Evolutionary conservation across 2,329 filamentous ascomycete genomes (phyloP), one percentile per base, ranked within the genome.

Genomic region (Epichloe hybrida): DNA sequence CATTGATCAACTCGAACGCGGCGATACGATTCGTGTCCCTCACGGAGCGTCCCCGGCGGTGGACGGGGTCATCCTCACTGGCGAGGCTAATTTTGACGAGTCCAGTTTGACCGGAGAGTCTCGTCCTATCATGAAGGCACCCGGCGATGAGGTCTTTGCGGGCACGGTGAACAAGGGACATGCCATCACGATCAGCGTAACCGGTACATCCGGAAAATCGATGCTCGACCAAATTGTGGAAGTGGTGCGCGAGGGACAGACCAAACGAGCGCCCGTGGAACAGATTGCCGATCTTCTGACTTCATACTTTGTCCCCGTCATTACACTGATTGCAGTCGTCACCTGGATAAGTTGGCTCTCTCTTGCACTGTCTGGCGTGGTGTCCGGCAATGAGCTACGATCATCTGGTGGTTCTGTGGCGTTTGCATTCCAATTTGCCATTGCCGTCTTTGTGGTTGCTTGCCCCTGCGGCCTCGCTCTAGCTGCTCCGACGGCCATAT

Each of bases 101-200:
- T 90, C 88, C 11, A 94, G 88, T 54, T 72, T 97, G 53, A 96
- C 91, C 2, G 86, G 86, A 49, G 86, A 90, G 66, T 85, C 85
- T 13, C 75, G 76, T 6, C 76, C 76, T 0, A 77, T 89, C 50
- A 74, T 73, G 59, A 90, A 90, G 66, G 54, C 48, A 0, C 58
- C 69, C 2, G 82, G 80, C 3, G 84, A 88, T 52, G 69, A 72
- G 15, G 80, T 89, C 2, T 89, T 76, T 58, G 79, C 84, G 0
- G 86, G 86, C 15, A 89, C 86, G 0, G 73, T 89, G 62, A 90
- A 90, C 67, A 83, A 84, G 60, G 81, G 74, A 5, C 64, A 73
- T 0, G 75, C 84, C 0, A 64, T 89, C 15, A 73, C 79, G 9
- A 70, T 88, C 27, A 72, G 74, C 42, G 74, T 88, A 41, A 86